These are phyloP conservation scores for Adansonia digitata DNA, from an alignment of 345 rosid species.

Conservation along the genomic window DNA sequence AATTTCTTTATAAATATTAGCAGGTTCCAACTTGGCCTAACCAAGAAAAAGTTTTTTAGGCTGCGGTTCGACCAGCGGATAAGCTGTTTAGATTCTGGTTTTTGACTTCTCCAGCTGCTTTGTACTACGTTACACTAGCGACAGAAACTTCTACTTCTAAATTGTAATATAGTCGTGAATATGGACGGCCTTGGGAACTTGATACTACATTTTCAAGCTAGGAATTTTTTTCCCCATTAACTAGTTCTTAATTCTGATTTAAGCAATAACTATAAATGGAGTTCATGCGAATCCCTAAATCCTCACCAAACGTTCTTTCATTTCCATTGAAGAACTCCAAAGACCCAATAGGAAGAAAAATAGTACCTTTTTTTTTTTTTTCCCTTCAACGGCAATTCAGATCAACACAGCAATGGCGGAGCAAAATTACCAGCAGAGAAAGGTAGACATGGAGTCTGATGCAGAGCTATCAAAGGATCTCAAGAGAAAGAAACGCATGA, in stretches of 20 bases:
- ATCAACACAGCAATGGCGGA: neutral
- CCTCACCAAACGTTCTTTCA: neutral
- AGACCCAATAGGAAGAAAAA: neutral
- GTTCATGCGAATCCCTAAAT: neutral
- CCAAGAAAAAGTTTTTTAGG: no score
- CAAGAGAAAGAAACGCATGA: neutral
- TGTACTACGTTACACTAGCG: neutral
- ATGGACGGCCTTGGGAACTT: no score
- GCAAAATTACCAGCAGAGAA: neutral
- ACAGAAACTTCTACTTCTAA: neutral
- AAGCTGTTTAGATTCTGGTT: neutral
- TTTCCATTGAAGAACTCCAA: neutral
- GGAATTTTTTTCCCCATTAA: no score
- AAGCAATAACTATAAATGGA: neutral
- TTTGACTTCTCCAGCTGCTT: neutral
- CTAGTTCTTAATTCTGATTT: no score
- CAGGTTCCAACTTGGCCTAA: no score
- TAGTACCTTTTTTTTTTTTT: neutral
- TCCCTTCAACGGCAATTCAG: no score
- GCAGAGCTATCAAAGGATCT: neutral
- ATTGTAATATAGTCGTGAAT: no score
- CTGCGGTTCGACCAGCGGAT: no score
- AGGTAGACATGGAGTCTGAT: neutral
- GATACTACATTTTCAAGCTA: no score
- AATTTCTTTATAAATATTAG: no score